These are phyloP conservation scores for Aspergillus niger DNA, from an alignment of 2,329 filamentous ascomycete species.

Conservation along the genomic window DNA sequence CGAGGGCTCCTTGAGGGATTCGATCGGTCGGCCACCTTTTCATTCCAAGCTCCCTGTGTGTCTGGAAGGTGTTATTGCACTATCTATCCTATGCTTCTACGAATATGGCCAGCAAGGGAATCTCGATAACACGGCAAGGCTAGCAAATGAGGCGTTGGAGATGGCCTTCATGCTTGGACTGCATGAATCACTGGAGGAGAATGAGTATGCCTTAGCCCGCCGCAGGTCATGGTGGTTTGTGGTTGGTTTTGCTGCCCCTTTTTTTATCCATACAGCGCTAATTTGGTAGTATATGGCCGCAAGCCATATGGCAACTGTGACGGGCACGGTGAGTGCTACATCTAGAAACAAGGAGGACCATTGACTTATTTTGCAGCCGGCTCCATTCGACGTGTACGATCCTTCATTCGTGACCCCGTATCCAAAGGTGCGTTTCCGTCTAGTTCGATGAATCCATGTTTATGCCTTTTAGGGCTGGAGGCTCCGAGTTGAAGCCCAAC, in stretches of 20 bases:
- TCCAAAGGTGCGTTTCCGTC: constrained; percentile 16
- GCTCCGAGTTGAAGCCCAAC: constrained; percentile 28
- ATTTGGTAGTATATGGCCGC: constrained; percentile 49
- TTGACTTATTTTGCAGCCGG: constrained; percentile 15
- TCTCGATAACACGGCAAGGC: constrained; percentile 31
- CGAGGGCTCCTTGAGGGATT: constrained; percentile 10
- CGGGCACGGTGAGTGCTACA: constrained; percentile 46
- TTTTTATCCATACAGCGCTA: constrained; percentile 1
- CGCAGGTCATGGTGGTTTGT: constrained; percentile 35
- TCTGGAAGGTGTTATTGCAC: constrained; percentile 31
- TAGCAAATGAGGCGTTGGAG: constrained; percentile 31
- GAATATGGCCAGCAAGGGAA: constrained; percentile 36
- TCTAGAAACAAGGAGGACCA: neutral
- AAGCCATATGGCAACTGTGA: constrained; percentile 56
- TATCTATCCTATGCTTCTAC: constrained; percentile 31
- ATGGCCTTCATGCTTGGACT: constrained; percentile 29
- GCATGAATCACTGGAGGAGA: constrained; percentile 24
- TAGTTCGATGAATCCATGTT: neutral
- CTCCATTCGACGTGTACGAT: constrained; percentile 24
- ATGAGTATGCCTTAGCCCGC: constrained; percentile 26
- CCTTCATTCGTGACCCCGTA: constrained; percentile 27
- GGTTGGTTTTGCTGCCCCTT: constrained; percentile 15
- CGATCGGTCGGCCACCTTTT: constrained; percentile 15
- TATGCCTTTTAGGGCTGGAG: constrained; percentile 24
- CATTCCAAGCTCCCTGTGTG: constrained; percentile 25